These are phyloP conservation scores for Xylaria polymorpha DNA, from an alignment of 2,329 filamentous ascomycete genomes.

Conservation along the genomic window DNA sequence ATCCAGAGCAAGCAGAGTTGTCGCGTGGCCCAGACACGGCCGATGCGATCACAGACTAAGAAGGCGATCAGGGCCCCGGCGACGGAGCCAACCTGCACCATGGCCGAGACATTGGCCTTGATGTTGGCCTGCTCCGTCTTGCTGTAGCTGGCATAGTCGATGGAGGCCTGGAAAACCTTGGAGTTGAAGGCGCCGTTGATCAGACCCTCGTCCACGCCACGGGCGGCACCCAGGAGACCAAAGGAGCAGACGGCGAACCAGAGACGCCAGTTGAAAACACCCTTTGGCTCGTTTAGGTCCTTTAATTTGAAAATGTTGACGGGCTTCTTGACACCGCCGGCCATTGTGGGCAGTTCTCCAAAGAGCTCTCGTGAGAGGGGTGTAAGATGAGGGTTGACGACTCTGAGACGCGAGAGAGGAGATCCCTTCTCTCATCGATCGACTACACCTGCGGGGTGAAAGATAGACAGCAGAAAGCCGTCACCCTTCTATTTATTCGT, in stretches of 20 bases:
- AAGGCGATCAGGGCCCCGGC: constrained; percentile 75
- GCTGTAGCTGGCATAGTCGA: constrained; percentile 66
- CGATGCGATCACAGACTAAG: constrained; percentile 68
- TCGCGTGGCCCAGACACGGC: constrained; percentile 71
- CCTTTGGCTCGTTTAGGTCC: constrained; percentile 72
- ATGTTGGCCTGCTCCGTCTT: constrained; percentile 70
- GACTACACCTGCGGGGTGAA: constrained; percentile 3
- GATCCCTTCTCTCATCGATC: neutral
- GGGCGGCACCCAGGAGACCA: constrained; percentile 79
- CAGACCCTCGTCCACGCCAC: constrained; percentile 84
- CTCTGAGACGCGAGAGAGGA: neutral
- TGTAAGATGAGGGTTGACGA: constrained; percentile 3
- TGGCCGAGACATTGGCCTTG: constrained; percentile 80
- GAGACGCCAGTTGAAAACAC: constrained; percentile 80
- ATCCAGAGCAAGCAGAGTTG: constrained; percentile 69
- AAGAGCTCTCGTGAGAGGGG: constrained; percentile 8
- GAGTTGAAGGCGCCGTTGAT: constrained; percentile 78
- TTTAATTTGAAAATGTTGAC: constrained; percentile 72
- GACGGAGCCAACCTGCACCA: constrained; percentile 84
- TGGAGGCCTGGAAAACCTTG: constrained; percentile 70
- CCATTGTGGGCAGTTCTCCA: constrained; percentile 40
- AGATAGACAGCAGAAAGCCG: neutral
- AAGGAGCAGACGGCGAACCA: constrained; percentile 82
- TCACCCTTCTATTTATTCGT: constrained; percentile 13
- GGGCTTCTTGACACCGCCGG: constrained; percentile 51